phyloP scores from a whole-genome alignment of 148 eudicot species.

The Nepenthes mirabilis region DNA sequence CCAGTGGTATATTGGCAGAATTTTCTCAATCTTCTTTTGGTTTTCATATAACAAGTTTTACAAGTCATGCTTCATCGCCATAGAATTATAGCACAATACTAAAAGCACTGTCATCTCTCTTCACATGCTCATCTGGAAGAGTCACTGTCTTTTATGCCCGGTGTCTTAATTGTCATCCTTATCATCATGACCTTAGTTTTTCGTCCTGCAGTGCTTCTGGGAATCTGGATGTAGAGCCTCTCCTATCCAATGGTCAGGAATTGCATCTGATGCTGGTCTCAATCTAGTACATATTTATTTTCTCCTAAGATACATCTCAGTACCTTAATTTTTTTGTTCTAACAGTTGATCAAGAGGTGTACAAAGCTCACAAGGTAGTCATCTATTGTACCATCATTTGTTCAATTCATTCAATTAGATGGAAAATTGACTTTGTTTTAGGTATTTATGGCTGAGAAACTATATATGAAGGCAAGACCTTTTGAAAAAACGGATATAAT shows the following conservation, averaged over 20 bases:
- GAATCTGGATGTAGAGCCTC: conserved; percentile 45
- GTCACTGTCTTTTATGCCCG: background rate
- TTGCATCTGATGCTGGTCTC: conserved; percentile 2
- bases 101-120: too few species aligned
- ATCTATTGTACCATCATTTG: background rate
- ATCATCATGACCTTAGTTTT: conserved; percentile 1
- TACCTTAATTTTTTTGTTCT: conserved; percentile 12
- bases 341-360: conserved; percentile 56
- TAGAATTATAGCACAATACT: too few species aligned
- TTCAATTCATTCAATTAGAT: background rate
- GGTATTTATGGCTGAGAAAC: too few species aligned
- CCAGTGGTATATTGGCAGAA: too few species aligned
- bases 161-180: background rate
- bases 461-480: too few species aligned
- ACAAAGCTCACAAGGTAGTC: conserved; percentile 76
- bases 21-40: too few species aligned
- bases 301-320: background rate
- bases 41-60: too few species aligned
- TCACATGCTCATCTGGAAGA: too few species aligned
- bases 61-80: too few species aligned
- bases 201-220: conserved; percentile 52
- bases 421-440: background rate
- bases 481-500: too few species aligned
- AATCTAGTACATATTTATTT: conserved; percentile 1
- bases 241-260: conserved; percentile 72